Evolutionary conservation across 495 filamentous ascomycete species (phyloP).

Genomic region (Thermochaetoides thermophila): DNA sequence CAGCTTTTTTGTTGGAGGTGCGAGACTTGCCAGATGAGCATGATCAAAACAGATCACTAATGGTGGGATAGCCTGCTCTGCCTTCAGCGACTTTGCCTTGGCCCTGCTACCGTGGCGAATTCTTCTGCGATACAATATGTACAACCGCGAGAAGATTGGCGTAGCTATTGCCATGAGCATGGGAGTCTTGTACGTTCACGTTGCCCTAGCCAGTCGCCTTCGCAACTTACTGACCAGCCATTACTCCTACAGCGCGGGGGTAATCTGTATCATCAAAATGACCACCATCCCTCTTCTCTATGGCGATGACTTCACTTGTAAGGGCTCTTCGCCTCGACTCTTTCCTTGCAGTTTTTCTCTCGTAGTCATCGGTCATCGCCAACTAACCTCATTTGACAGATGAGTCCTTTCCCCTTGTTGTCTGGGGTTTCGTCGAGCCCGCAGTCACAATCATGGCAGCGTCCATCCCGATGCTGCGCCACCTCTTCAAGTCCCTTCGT

Average conservation of each 20-base stretch:
- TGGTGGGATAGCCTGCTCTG: slow-evolving; percentile 10
- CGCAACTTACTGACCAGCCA: background rate
- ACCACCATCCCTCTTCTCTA: slow-evolving; percentile 7
- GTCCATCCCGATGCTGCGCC: slow-evolving; percentile 17
- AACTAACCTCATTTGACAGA: slow-evolving; percentile 1
- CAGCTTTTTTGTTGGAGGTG: slow-evolving; percentile 9
- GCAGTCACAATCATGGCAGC: slow-evolving; percentile 19
- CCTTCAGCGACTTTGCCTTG: slow-evolving; percentile 13
- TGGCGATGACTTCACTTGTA: slow-evolving; percentile 15
- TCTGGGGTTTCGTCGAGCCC: slow-evolving; percentile 17
- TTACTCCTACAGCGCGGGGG: slow-evolving; percentile 14
- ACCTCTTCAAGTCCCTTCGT: slow-evolving; percentile 5
- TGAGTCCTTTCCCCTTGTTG: slow-evolving; percentile 11
- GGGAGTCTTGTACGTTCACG: slow-evolving; percentile 13
- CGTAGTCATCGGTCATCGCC: no score
- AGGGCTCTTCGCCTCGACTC: background rate
- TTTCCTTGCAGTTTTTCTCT: background rate
- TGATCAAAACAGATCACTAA: background rate
- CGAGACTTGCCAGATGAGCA: background rate
- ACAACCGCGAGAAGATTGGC: slow-evolving; percentile 17
- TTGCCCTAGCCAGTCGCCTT: background rate
- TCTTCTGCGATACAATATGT: slow-evolving; percentile 14
- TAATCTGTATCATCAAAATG: slow-evolving; percentile 14
- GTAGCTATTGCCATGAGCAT: slow-evolving; percentile 18
- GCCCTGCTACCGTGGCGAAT: slow-evolving; percentile 15